Evolutionary conservation across 1,139 yeast species (phyloP).

Genomic region (Suhomyces anneliseae): DNA sequence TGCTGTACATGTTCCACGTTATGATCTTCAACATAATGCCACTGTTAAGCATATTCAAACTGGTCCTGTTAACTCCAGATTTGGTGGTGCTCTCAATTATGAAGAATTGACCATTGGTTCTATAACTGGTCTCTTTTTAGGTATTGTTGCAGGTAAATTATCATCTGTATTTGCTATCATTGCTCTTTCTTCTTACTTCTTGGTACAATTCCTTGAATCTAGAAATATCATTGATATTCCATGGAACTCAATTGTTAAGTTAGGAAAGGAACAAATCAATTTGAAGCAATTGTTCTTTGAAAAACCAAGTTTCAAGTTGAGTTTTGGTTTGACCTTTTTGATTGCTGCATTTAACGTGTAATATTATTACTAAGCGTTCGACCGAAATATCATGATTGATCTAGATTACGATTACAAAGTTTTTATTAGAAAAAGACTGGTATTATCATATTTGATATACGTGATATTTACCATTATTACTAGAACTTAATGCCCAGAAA

Average conservation of each 20-base stretch:
- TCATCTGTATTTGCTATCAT: conserved; percentile 57
- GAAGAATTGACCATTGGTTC: conserved; percentile 71
- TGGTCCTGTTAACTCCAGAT: conserved; percentile 4
- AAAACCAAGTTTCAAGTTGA: conserved; percentile 63
- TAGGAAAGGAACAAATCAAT: conserved; percentile 50
- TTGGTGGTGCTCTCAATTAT: conserved; percentile 42
- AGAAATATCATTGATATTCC: conserved; percentile 56
- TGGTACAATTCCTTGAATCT: conserved; percentile 59
- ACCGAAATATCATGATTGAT: too few species aligned
- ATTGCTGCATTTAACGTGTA: conserved; percentile 64
- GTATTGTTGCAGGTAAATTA: conserved; percentile 65
- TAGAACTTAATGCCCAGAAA: too few species aligned
- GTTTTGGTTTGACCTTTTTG: conserved; percentile 58
- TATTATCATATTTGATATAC: too few species aligned
- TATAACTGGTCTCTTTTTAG: conserved; percentile 61
- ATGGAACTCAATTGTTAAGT: conserved; percentile 43
- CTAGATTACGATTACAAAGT: too few species aligned
- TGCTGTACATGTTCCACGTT: conserved; percentile 3
- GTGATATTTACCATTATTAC: too few species aligned
- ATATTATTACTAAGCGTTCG: background rate
- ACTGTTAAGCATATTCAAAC: background rate
- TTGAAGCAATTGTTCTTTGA: conserved; percentile 55
- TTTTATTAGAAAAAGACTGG: too few species aligned
- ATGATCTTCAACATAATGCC: conserved; percentile 7
- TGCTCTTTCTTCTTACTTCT: conserved; percentile 50